Conservation (phyloP, 2,329 filamentous ascomycete species). For the Paraconiothyrium brasiliense region DNA sequence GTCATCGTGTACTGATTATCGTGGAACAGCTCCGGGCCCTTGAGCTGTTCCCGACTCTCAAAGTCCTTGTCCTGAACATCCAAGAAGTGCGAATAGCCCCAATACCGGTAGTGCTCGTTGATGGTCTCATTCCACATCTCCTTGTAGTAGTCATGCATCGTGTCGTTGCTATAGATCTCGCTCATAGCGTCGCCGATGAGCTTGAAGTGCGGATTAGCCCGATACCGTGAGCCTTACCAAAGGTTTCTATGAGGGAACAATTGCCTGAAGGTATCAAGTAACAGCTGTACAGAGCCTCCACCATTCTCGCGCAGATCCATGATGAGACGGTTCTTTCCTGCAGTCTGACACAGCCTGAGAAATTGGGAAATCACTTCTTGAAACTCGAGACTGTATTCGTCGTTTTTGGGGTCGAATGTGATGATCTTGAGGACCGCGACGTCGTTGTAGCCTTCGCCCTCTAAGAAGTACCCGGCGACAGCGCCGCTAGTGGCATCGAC, state of each 20-base stretch:
- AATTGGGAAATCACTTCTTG: constrained; percentile 52
- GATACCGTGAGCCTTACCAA: constrained; percentile 43
- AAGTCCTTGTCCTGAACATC: constrained; percentile 47
- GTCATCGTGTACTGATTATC: constrained; percentile 51
- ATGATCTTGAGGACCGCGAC: constrained; percentile 56
- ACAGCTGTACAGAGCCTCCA: constrained; percentile 58
- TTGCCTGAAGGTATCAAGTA: constrained; percentile 57
- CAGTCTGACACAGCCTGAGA: constrained; percentile 54
- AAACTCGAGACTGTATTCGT: constrained; percentile 30
- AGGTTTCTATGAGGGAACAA: constrained; percentile 59
- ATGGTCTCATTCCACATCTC: constrained; percentile 13
- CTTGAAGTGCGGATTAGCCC: constrained; percentile 29
- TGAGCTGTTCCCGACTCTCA: constrained; percentile 54
- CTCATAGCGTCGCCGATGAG: constrained; percentile 32
- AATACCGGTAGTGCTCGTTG: constrained; percentile 31
- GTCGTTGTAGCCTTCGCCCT: constrained; percentile 41
- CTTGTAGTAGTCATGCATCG: constrained; percentile 19
- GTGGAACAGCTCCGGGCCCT: constrained; percentile 49
- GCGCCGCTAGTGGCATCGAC: constrained; percentile 23
- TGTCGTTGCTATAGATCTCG: constrained; percentile 31
- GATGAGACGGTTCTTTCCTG: constrained; percentile 65
- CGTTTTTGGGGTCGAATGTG: constrained; percentile 44
- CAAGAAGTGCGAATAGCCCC: constrained; percentile 35
- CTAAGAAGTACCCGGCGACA: constrained; percentile 57
- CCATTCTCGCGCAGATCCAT: constrained; percentile 69